These are phyloP conservation scores for Sphagnum tenellum DNA, from an alignment of 225 moss, liverwort and hornwort genomes.

Conservation along the genomic window DNA sequence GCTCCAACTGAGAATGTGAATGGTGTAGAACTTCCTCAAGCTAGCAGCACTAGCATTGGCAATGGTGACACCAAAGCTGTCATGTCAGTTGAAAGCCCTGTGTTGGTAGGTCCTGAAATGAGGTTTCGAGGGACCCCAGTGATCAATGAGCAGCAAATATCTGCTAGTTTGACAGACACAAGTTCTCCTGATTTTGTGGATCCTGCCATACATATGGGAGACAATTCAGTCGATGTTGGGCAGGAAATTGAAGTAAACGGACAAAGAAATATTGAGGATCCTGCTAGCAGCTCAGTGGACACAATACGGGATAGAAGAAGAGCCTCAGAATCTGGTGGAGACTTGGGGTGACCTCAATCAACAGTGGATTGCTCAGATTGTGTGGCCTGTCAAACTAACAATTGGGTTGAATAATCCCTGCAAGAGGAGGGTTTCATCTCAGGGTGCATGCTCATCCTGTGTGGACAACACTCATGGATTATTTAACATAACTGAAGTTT, in stretches of 20 bases:
- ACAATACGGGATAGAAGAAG: too few relatives aligned
- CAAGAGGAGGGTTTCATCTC: too few relatives aligned
- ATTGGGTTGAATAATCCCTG: too few relatives aligned
- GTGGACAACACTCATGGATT: too few relatives aligned
- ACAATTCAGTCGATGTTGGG: not conserved
- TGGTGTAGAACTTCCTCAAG: not conserved
- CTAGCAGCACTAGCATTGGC: constrained; percentile 12
- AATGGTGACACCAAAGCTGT: constrained; percentile 18
- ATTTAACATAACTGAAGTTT: too few relatives aligned
- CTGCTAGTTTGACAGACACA: constrained; percentile 31
- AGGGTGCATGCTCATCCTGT: too few relatives aligned
- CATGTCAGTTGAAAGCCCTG: too few relatives aligned
- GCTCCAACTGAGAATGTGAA: constrained; percentile 13
- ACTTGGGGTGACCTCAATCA: too few relatives aligned
- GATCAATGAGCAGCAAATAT: constrained; percentile 15
- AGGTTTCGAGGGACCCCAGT: constrained; percentile 6
- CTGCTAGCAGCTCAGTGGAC: too few relatives aligned
- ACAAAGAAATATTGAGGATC: not conserved
- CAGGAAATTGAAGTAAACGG: not conserved
- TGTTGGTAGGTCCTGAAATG: constrained; percentile 3
- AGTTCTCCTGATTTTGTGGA: constrained; percentile 28
- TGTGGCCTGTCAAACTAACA: too few relatives aligned
- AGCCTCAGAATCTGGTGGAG: too few relatives aligned
- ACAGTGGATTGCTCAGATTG: too few relatives aligned
- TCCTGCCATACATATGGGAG: not conserved